Evolutionary conservation across 257 asterid species (phyloP), one percentile per base, ranked within the genome.

Genomic region (Rhazya stricta): DNA sequence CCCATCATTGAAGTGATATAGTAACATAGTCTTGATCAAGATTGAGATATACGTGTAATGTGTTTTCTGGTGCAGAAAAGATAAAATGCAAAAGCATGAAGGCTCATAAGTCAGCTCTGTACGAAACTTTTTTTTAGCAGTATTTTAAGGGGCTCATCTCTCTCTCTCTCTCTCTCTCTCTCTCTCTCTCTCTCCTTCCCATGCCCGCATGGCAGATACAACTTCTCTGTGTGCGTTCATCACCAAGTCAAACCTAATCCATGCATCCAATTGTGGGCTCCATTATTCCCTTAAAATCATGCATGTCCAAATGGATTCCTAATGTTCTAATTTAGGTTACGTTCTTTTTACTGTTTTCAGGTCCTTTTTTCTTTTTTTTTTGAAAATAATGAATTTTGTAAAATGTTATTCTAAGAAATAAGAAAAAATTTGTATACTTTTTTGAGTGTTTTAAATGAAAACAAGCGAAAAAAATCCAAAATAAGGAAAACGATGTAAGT

Each of bases 211-310:
- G 46, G 61, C 18, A 30, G 66, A 48, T 42, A 13, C 43, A 5
- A 1, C 63, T 25, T 8, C 16, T 27, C 2, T 62, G 62, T 34
- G 34, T 53, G 75, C 48, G 72, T 23, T 11, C 54, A 34, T 50
- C 66, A n/a, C 54, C 66, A 66, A 75, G 79, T 75, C 79, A 75
- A 75, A 51, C 79, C 79, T 75, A 75, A 75, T 75, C 79, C 74
- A 65, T 73, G 11, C 23, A 42, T 4, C 69, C 19, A 36, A 42
- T n/a, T n/a, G 46, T 37, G 27, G 56, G 57, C 19, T 56, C 68
- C 67, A 56, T 9, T 5, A n/a, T 46, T 27, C 6, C 15, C 41
- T 69, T n/a, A n/a, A n/a, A n/a, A n/a, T n/a, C 73, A 37, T 51
- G 5, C 72, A 41, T 9, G 9, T 41, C 71, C 18, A 29, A 66